These are phyloP conservation scores for Taiozyma sp. DNA, from an alignment of 1,139 yeast species.

Conservation along the genomic window DNA sequence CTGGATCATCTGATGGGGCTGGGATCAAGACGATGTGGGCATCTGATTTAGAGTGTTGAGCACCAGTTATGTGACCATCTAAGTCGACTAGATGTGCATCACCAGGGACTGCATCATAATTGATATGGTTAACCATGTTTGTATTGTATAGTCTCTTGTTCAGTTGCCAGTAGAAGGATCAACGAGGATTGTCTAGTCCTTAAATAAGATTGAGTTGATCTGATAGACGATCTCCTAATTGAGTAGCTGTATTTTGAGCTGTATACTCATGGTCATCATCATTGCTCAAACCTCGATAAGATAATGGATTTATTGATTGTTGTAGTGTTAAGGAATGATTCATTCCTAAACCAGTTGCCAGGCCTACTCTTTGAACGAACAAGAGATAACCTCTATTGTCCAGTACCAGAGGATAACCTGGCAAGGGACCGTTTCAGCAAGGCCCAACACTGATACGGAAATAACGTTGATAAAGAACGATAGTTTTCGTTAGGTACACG, in stretches of 20 bases:
- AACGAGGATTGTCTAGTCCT: not conserved
- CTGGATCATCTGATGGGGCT: slow-evolving; percentile 37
- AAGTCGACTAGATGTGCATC: slow-evolving; percentile 54
- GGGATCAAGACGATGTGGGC: slow-evolving; percentile 31
- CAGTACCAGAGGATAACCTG: not conserved
- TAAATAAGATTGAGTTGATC: not conserved
- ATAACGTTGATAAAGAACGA: not conserved
- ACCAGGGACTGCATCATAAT: slow-evolving; percentile 49
- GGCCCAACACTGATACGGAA: not conserved
- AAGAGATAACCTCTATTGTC: too few relatives aligned
- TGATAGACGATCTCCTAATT: not conserved
- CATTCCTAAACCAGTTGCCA: not conserved
- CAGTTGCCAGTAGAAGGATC: not conserved
- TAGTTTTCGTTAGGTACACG: not conserved
- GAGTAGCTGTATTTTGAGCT: not conserved
- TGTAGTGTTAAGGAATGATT: not conserved
- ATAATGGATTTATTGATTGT: not conserved
- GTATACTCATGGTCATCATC: not conserved
- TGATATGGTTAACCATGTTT: slow-evolving; percentile 12
- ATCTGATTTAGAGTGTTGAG: slow-evolving; percentile 22
- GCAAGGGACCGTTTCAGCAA: not conserved
- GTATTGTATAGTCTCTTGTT: not conserved
- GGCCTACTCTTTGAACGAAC: not conserved
- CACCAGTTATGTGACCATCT: slow-evolving; percentile 24
- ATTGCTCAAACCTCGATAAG: not conserved